These are phyloP conservation scores for Thamnidium elegans DNA, from an alignment of 192 early-diverging fungal genomes.

Conservation along the genomic window DNA sequence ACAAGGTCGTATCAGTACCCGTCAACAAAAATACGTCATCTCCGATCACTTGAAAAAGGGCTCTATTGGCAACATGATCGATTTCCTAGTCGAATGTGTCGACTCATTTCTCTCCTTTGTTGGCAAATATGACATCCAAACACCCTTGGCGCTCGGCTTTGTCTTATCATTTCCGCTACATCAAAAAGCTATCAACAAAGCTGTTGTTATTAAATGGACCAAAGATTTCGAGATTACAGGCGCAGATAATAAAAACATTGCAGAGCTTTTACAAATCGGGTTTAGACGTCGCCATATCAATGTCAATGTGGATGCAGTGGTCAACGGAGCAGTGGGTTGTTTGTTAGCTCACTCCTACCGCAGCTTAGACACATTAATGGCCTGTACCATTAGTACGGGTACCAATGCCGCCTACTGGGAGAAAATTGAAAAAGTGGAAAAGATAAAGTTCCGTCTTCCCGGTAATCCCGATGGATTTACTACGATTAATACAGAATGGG, in stretches of 20 bases:
- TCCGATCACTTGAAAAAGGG: slow-evolving; percentile 44
- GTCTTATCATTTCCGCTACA: slow-evolving; percentile 92
- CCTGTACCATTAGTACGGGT: slow-evolving; percentile 91
- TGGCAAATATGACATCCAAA: slow-evolving; percentile 20
- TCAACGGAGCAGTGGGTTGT: slow-evolving; percentile 94
- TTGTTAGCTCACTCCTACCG: slow-evolving; percentile 83
- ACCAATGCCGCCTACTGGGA: slow-evolving; percentile 96
- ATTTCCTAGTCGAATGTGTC: slow-evolving; percentile 87
- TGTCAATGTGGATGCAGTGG: slow-evolving; percentile 80
- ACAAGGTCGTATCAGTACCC: slow-evolving; percentile 49
- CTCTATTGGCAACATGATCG: slow-evolving; percentile 45
- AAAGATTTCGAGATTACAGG: slow-evolving; percentile 84
- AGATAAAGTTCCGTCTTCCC: not conserved
- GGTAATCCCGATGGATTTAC: slow-evolving; percentile 52
- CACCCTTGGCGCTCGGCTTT: slow-evolving; percentile 69
- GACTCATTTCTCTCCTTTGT: slow-evolving; percentile 62
- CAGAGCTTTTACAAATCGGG: slow-evolving; percentile 73
- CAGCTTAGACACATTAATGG: slow-evolving; percentile 72
- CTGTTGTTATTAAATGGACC: slow-evolving; percentile 72
- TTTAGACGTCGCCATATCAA: slow-evolving; percentile 67
- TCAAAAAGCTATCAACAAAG: slow-evolving; percentile 71
- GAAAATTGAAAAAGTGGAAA: slow-evolving; percentile 47
- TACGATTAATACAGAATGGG: slow-evolving; percentile 97
- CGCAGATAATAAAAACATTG: slow-evolving; percentile 79
- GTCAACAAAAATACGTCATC: slow-evolving; percentile 56